phyloP scores from a whole-genome alignment of 768 basidiomycete species.

The Hypsizygus marmoreus region DNA sequence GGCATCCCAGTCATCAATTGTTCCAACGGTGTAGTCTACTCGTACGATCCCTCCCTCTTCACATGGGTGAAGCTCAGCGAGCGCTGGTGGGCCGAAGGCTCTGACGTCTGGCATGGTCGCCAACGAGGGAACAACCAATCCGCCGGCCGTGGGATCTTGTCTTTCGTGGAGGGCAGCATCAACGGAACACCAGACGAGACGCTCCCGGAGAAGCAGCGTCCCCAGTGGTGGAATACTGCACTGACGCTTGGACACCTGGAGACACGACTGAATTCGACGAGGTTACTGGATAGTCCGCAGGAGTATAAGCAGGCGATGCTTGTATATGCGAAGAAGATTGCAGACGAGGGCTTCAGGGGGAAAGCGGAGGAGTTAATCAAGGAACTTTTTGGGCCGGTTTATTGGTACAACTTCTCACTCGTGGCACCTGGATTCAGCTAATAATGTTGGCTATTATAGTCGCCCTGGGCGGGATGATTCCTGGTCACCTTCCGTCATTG shows the following conservation, averaged over 20 bases:
- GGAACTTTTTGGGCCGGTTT: conserved; percentile 89
- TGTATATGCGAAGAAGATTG: conserved; percentile 81
- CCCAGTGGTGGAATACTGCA: conserved; percentile 82
- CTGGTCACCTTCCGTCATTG: conserved; percentile 73
- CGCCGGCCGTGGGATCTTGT: conserved; percentile 53
- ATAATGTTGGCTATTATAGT: conserved; percentile 41
- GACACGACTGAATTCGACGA: conserved; percentile 73
- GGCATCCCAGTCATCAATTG: conserved; percentile 78
- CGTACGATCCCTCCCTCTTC: conserved; percentile 69
- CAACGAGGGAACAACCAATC: conserved; percentile 46
- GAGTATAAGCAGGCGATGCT: conserved; percentile 82
- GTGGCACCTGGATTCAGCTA: background rate
- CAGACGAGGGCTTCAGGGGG: conserved; percentile 84
- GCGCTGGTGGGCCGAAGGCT: conserved; percentile 83
- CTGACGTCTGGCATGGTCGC: conserved; percentile 80
- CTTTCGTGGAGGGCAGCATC: conserved; percentile 51
- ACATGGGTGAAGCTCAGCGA: conserved; percentile 79
- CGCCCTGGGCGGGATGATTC: conserved; percentile 63
- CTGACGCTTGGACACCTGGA: conserved; percentile 90
- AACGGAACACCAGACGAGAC: conserved; percentile 34
- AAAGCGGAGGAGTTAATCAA: conserved; percentile 91
- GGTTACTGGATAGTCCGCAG: conserved; percentile 72
- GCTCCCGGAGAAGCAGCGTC: conserved; percentile 49
- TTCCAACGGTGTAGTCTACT: conserved; percentile 76
- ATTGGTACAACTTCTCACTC: conserved; percentile 61